A percentile compares a stretch with the other conserved stretches of the same genome.
These are phyloP conservation scores for Phytophthora ohioensis DNA, from an alignment of 352 stramenopile genomes.

Conservation along the genomic window DNA sequence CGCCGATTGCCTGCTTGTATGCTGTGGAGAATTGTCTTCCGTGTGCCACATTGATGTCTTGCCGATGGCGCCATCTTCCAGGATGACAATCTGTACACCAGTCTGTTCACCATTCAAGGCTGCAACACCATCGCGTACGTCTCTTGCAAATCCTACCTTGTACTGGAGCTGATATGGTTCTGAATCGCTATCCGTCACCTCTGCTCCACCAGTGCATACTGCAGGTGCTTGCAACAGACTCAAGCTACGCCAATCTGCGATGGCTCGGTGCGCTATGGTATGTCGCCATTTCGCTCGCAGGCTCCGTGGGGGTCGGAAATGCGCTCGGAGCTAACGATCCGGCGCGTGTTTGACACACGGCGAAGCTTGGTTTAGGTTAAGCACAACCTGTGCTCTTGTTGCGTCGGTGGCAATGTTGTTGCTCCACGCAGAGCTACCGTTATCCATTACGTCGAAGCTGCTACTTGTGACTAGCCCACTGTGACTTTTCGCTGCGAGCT, in stretches of 20 bases:
- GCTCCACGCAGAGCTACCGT: conserved; percentile 61
- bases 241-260: conserved; percentile 83
- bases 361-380: conserved; percentile 67
- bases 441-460: conserved; percentile 59
- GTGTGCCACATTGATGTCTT: no score
- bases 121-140: no score
- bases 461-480: conserved; percentile 78
- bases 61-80: no score
- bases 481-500: conserved; percentile 85
- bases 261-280: conserved; percentile 73
- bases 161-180: no score
- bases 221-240: conserved; percentile 83
- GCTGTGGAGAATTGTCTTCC: no score
- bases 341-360: conserved; percentile 70
- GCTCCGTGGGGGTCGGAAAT: conserved; percentile 87
- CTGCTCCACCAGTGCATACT: conserved; percentile 45
- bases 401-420: conserved; percentile 74
- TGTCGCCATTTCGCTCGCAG: conserved; percentile 55
- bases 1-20: no score
- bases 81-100: no score
- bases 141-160: no score
- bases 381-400: conserved; percentile 47
- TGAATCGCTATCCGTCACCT: no score
- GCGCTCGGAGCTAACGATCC: conserved; percentile 86
- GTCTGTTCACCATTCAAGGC: no score